A percentile compares a stretch with the other conserved stretches of the same genome.
Evolutionary conservation across 2,329 filamentous ascomycete genomes (phyloP).

Genomic region (Diplodia mutila): DNA sequence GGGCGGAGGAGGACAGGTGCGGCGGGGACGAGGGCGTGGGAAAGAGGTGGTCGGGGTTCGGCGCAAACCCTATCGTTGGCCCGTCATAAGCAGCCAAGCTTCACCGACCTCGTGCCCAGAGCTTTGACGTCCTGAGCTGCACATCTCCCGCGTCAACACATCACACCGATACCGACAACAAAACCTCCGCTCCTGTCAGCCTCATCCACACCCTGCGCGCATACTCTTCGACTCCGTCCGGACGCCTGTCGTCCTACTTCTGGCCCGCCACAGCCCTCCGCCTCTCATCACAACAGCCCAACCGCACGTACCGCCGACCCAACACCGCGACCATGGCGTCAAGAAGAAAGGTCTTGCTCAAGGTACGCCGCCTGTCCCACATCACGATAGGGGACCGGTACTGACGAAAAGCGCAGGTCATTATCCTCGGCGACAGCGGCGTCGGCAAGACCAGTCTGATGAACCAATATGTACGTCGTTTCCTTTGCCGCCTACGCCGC

Average conservation of each 20-base stretch:
- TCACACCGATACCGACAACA: slow-evolving; percentile 23
- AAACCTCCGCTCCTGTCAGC: slow-evolving; percentile 10
- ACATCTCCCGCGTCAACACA: slow-evolving; percentile 23
- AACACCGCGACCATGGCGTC: slow-evolving; percentile 63
- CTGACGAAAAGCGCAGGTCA: slow-evolving; percentile 66
- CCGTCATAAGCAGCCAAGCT: slow-evolving; percentile 25
- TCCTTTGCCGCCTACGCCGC: not conserved
- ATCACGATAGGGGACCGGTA: slow-evolving; percentile 23
- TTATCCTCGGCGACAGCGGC: slow-evolving; percentile 97
- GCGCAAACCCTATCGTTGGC: slow-evolving; percentile 12
- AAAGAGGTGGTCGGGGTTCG: slow-evolving; percentile 10
- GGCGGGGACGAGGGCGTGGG: slow-evolving; percentile 7
- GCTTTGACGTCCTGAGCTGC: slow-evolving; percentile 22
- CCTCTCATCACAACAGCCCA: not conserved
- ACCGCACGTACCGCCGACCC: slow-evolving; percentile 5
- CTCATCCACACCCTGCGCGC: not conserved
- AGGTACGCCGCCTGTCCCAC: slow-evolving; percentile 60
- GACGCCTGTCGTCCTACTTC: not conserved
- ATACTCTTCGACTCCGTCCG: not conserved
- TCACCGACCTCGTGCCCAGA: slow-evolving; percentile 26
- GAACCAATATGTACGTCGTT: slow-evolving; percentile 96
- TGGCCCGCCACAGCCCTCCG: not conserved
- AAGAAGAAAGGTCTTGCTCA: slow-evolving; percentile 87
- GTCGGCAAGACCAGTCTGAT: slow-evolving; percentile 99
- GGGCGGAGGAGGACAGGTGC: not conserved